Evolutionary conservation across 805 yeast species (phyloP).

Genomic region (Nakazawaea molendinolei): DNA sequence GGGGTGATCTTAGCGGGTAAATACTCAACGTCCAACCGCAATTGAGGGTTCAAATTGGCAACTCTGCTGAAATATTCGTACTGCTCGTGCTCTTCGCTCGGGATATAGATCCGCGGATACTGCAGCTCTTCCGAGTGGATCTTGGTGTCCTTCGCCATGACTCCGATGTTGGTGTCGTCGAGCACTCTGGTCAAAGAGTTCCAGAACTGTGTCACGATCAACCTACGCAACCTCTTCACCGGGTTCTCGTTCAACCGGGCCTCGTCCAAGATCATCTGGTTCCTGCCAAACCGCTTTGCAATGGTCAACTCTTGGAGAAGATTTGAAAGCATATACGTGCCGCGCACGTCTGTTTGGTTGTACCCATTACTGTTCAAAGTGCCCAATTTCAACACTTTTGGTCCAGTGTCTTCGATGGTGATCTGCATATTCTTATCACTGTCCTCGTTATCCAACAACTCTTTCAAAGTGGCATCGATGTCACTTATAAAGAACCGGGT

Average conservation of each 20-base stretch:
- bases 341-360: conserved; percentile 66
- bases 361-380: conserved; percentile 83
- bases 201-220: conserved; percentile 80
- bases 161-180: conserved; percentile 52
- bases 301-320: conserved; percentile 82
- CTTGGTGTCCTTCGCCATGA: conserved; percentile 75
- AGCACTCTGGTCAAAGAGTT: conserved; percentile 64
- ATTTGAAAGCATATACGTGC: conserved; percentile 86
- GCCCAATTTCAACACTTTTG: conserved; percentile 72
- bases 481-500: conserved; percentile 65
- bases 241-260: conserved; percentile 83
- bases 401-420: conserved; percentile 80
- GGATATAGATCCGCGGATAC: conserved; percentile 74
- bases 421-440: conserved; percentile 82
- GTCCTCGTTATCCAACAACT: conserved; percentile 70
- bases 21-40: conserved; percentile 64
- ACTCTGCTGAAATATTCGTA: conserved; percentile 57
- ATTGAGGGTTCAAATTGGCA: conserved; percentile 46
- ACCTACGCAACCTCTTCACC: conserved; percentile 64
- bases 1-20: conserved; percentile 73
- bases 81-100: conserved; percentile 63
- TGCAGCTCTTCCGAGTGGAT: conserved; percentile 55
- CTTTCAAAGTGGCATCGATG: conserved; percentile 64
- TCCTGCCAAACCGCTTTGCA: conserved; percentile 75
- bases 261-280: conserved; percentile 75